These are phyloP conservation scores for Clonostachys solani DNA, from an alignment of 2,329 filamentous ascomycete genomes.

Conservation along the genomic window DNA sequence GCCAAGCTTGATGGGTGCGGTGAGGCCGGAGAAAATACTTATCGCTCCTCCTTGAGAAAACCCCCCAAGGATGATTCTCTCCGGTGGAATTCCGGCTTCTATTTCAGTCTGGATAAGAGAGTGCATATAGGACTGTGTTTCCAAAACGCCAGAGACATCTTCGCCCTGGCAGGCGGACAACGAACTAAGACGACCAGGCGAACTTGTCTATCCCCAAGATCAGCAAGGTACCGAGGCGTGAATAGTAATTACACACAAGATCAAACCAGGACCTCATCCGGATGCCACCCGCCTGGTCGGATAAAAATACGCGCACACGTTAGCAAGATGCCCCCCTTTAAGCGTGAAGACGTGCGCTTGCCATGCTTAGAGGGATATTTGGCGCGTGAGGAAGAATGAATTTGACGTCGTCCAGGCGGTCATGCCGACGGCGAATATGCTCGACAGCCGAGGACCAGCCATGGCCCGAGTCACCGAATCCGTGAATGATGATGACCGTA, in stretches of 20 bases:
- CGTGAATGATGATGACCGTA: conserved; percentile 92
- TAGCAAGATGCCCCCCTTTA: too few relatives aligned
- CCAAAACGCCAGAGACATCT: conserved; percentile 70
- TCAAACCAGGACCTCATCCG: too few relatives aligned
- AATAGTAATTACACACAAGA: too few relatives aligned
- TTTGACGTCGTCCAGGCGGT: conserved; percentile 82
- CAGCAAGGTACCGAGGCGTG: too few relatives aligned
- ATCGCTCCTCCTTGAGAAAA: conserved; percentile 89
- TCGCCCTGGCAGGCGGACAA: conserved; percentile 26
- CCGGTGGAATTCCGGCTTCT: conserved; percentile 72
- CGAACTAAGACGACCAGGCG: too few relatives aligned
- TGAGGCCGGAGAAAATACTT: conserved; percentile 76
- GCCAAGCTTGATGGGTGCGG: conserved; percentile 66
- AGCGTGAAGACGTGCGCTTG: conserved; percentile 8
- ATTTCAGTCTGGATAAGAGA: conserved; percentile 76
- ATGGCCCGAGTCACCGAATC: conserved; percentile 77
- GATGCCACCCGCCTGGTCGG: too few relatives aligned
- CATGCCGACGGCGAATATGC: conserved; percentile 67
- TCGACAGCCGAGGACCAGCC: conserved; percentile 82
- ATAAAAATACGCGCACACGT: too few relatives aligned
- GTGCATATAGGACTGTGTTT: conserved; percentile 72
- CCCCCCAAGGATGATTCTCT: conserved; percentile 81
- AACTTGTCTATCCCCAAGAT: too few relatives aligned
- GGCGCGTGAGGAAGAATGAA: conserved; percentile 97
- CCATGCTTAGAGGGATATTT: conserved; percentile 72